Percentiles rank a stretch among this genome's conserved stretches.
phyloP scores from a whole-genome alignment of 495 filamentous ascomycete genomes.

The Talaromyces nanjingensis region DNA sequence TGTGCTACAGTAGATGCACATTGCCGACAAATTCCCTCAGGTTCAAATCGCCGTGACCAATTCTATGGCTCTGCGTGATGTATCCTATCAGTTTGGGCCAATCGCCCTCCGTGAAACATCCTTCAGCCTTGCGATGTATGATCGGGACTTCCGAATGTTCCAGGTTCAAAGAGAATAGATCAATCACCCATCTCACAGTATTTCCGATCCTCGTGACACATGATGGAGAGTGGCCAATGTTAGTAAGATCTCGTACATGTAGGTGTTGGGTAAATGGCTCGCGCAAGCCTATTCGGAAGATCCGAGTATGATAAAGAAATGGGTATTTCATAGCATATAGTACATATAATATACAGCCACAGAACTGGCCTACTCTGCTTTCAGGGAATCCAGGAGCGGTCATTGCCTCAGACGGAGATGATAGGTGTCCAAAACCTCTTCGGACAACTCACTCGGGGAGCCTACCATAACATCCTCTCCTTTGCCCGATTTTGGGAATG shows the following conservation, averaged over 20 bases:
- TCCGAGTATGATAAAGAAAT: neutral
- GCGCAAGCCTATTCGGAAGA: neutral
- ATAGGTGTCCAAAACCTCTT: slow-evolving; percentile 63
- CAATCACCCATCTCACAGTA: neutral
- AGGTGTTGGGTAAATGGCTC: neutral
- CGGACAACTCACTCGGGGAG: slow-evolving; percentile 59
- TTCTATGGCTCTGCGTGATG: neutral
- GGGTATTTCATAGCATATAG: neutral
- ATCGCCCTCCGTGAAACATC: neutral
- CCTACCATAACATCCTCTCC: slow-evolving; percentile 75
- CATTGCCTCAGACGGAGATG: slow-evolving; percentile 36
- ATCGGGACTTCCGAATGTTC: neutral
- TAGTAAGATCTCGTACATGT: neutral
- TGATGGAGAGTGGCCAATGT: neutral
- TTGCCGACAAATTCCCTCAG: neutral
- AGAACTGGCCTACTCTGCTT: neutral
- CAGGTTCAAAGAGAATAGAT: neutral
- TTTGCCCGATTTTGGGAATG: slow-evolving; percentile 87
- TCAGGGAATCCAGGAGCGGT: neutral
- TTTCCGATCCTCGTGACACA: neutral
- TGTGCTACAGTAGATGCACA: neutral
- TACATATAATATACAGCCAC: neutral
- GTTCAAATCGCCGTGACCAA: neutral
- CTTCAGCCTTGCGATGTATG: neutral
- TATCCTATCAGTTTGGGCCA: neutral